Conservation (phyloP, 805 yeast genomes). For the Candida maris region DNA sequence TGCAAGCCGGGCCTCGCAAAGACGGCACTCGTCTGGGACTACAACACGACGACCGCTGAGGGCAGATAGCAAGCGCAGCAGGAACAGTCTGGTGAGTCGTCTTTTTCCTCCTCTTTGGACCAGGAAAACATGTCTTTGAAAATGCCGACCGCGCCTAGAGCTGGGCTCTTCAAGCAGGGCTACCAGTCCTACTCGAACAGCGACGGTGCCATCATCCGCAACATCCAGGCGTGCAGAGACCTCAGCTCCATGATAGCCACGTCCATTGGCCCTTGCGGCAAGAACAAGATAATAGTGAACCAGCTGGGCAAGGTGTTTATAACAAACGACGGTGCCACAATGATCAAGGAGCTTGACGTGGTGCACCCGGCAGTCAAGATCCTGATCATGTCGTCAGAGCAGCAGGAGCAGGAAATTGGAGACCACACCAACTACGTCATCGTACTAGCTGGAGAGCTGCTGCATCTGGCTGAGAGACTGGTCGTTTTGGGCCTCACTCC, state of each 20-base stretch:
- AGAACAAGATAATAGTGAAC: slow-evolving; percentile 93
- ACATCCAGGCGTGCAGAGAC: slow-evolving; percentile 92
- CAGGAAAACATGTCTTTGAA: slow-evolving; percentile 84
- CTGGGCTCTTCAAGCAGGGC: slow-evolving; percentile 94
- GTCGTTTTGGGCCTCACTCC: slow-evolving; percentile 83
- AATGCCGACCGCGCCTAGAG: slow-evolving; percentile 87
- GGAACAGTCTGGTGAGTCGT: slow-evolving; percentile 5
- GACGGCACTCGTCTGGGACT: no score
- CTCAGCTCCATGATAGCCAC: slow-evolving; percentile 88
- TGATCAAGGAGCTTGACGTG: slow-evolving; percentile 87
- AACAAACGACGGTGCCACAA: slow-evolving; percentile 98
- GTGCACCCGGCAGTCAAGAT: slow-evolving; percentile 97
- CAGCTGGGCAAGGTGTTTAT: slow-evolving; percentile 80
- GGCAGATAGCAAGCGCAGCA: no score
- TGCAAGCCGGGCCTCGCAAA: no score
- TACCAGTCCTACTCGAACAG: slow-evolving; percentile 81
- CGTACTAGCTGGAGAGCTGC: slow-evolving; percentile 87
- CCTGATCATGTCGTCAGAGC: slow-evolving; percentile 93
- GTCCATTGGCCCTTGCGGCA: slow-evolving; percentile 96
- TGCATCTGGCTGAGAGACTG: slow-evolving; percentile 82
- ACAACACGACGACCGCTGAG: no score
- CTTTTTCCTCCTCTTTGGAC: no score
- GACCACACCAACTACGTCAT: slow-evolving; percentile 92
- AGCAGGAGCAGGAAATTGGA: slow-evolving; percentile 96
- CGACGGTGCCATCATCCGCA: slow-evolving; percentile 92